A percentile compares a stretch with the other conserved stretches of the same genome.
These are phyloP conservation scores for Starmerella riodocensis DNA, from an alignment of 805 yeast species.

Conservation along the genomic window DNA sequence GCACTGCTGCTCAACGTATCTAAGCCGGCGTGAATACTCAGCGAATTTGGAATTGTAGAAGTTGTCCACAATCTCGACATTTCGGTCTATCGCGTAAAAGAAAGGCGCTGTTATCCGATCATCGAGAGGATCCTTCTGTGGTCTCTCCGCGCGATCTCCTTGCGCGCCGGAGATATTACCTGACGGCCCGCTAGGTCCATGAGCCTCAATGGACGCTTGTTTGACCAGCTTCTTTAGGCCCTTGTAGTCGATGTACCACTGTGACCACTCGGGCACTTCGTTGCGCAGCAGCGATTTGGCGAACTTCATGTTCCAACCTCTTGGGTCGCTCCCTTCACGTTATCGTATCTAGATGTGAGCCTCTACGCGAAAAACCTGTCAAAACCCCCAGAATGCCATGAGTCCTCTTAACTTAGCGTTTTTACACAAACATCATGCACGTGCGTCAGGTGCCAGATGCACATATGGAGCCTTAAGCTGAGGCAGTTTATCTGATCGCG, in stretches of 20 bases:
- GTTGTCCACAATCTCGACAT: slow-evolving; percentile 66
- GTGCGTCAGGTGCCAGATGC: too few species aligned
- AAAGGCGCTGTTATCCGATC: slow-evolving; percentile 31
- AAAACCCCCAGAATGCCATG: too few species aligned
- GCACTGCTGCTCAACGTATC: slow-evolving; percentile 26
- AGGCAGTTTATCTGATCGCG: too few species aligned
- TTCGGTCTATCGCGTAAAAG: slow-evolving; percentile 65
- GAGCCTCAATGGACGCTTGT: slow-evolving; percentile 36
- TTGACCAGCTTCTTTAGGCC: slow-evolving; percentile 69
- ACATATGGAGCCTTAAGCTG: too few species aligned
- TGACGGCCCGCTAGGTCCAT: neutral
- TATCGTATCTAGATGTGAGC: too few species aligned
- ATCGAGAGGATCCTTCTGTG: slow-evolving; percentile 2
- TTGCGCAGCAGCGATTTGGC: slow-evolving; percentile 45
- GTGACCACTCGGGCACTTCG: slow-evolving; percentile 89
- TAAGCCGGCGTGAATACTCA: slow-evolving; percentile 62
- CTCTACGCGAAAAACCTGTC: too few species aligned
- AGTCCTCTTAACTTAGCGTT: too few species aligned
- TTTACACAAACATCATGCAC: too few species aligned
- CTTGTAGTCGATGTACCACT: slow-evolving; percentile 73
- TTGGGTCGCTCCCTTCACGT: too few species aligned
- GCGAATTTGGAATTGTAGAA: slow-evolving; percentile 60
- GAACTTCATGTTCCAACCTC: slow-evolving; percentile 21
- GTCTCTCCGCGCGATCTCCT: neutral
- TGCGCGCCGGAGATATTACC: neutral